A percentile compares a stretch with the other conserved stretches of the same genome.
These are phyloP conservation scores for Chytridium lagenaria DNA, from an alignment of 371 early-diverging fungal species.

Conservation along the genomic window DNA sequence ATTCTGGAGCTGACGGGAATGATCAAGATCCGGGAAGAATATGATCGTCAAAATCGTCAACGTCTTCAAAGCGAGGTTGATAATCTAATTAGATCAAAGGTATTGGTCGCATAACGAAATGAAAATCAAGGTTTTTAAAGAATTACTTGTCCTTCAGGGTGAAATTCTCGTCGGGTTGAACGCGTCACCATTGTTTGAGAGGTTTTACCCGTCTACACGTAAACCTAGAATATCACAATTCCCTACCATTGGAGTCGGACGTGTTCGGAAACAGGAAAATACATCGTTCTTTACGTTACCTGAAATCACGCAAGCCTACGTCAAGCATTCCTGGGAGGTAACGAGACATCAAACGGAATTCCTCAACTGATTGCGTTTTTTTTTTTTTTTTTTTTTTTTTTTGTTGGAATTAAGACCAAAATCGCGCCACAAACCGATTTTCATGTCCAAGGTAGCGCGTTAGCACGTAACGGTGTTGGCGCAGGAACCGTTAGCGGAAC, in stretches of 20 bases:
- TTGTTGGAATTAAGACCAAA: too few relatives aligned
- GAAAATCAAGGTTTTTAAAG: too few relatives aligned
- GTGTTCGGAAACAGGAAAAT: background rate
- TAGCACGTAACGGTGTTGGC: constrained; percentile 77
- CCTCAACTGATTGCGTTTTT: background rate
- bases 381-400: too few relatives aligned
- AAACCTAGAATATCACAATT: background rate
- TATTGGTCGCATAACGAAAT: constrained; percentile 32
- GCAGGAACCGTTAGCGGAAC: constrained; percentile 77
- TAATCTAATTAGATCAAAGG: constrained; percentile 74
- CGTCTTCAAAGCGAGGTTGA: constrained; percentile 81
- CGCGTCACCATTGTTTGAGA: constrained; percentile 46
- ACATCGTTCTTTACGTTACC: constrained; percentile 49
- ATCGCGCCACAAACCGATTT: constrained; percentile 70
- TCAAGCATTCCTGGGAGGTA: constrained; percentile 88
- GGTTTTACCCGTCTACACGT: background rate
- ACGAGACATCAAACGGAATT: background rate
- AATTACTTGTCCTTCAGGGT: constrained; percentile 42
- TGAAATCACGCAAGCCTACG: constrained; percentile 72
- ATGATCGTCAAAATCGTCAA: constrained; percentile 72
- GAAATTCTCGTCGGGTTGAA: constrained; percentile 53
- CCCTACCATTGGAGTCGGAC: constrained; percentile 24
- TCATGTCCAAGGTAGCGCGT: constrained; percentile 70
- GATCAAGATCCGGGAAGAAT: constrained; percentile 79
- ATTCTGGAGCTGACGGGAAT: background rate